Evolutionary conservation across 331 rosid genomes (phyloP), one percentile per base, ranked within the genome.

Genomic region (Pyrus hybrid): DNA sequence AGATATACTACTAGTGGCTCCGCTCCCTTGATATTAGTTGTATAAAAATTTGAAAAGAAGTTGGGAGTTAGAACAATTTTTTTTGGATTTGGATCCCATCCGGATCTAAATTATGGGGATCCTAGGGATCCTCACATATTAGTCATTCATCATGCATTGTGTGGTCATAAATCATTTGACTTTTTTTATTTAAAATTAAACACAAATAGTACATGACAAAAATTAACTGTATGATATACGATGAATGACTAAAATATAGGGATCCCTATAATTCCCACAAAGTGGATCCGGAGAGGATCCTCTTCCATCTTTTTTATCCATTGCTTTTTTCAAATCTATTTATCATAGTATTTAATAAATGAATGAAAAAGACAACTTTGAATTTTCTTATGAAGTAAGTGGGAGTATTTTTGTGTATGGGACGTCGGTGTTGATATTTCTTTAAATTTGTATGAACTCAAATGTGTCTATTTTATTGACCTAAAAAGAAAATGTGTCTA

Each of bases 201-300:
- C 3, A 37, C 13, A 37, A 37, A 37, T 37, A 37, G 13, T 37
- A 37, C 4, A 1, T 37, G 4, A 37, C 45, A 0, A 37, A 37
- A 37, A 37, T 3, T 37, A 0, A 1, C 0, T 4, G 12, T 1
- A 9, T 0, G 4, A 37, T 37, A 0, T 37, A 37, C 13, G 45
- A 37, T 37, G 0, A 37, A 37, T 2, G 3, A 0, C 1, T 37
- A 37, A 37, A 1, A 37, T 37, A 3, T 37, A 4, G 0, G 1
- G 4, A 37, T 37, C 1, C 13, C 12, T 9, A 37, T 0, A 0
- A 37, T 37, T 37, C 45, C 13, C 43, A 9, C 13, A 8, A 37
- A 37, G 13, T 37, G 10, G 13, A 37, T 37, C 45, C 1, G 13
- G 0, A 37, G 13, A 37, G 1, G 13, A 37, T 37, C 45, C 1